Evolutionary conservation across 2,329 filamentous ascomycete genomes (phyloP), one percentile per base, ranked within the genome.

Genomic region (Xylaria arbuscula): DNA sequence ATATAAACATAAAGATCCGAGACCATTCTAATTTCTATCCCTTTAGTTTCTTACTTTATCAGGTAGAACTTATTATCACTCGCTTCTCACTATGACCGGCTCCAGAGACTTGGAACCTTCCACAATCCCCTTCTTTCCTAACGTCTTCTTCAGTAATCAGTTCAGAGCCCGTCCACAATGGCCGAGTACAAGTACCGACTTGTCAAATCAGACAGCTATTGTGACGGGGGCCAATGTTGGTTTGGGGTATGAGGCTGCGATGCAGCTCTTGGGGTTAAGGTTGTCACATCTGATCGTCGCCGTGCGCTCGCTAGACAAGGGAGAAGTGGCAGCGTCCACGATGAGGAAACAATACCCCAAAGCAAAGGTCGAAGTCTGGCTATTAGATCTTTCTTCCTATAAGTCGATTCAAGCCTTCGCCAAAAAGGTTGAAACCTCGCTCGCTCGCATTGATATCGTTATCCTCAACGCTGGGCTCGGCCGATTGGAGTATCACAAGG

Each of bases 201-300:
- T 84, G 15, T 72, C 76, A 0, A 77, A 78, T 1, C 76, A 82
- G 65, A 80, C 80, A 0, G 82, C 82, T 55, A 83, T 87, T 48
- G 77, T 88, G 15, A 86, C 85, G 0, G 86, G 86, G 1, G 76
- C 80, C 22, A 87, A 86, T 67, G 76, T 73, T 0, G 86, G 86
- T 0, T 76, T 88, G 0, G 86, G 86, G 0, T 78, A 84, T n/a
- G 82, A 84, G 66, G 75, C 81, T 0, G 77, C 80, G 15, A 73
- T 76, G 0, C 81, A 83, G 48, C 77, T 87, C 32, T 76, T 83
- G 1, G 70, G 73, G 0, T 70, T 82, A 9, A 74, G 76, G 0
- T 76, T 86, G 13, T 80, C 79, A 1, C 80, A 78, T 24, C 75
- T 88, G 10, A 81, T 88, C 64, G 74, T 87, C 3, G 83, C 80